These are phyloP conservation scores for Lagenidium sp. DNA, from an alignment of 352 stramenopile genomes.

Conservation along the genomic window DNA sequence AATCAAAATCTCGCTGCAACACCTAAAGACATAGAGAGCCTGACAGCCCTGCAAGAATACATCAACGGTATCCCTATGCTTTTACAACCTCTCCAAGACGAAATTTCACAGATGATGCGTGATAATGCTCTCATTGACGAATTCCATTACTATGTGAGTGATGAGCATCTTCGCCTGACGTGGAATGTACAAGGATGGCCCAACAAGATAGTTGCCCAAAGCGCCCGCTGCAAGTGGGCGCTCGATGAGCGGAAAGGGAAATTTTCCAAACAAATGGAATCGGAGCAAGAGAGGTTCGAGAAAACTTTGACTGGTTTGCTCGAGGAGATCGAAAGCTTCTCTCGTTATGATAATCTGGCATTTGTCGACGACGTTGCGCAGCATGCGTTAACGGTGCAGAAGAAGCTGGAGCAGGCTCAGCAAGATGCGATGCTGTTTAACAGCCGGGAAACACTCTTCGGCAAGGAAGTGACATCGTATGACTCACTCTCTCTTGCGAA, in stretches of 20 bases:
- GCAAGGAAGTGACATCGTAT: slow-evolving; percentile 87
- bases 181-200: slow-evolving; percentile 90
- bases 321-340: slow-evolving; percentile 87
- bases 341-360: slow-evolving; percentile 80
- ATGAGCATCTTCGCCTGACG: slow-evolving; percentile 78
- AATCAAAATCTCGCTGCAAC: slow-evolving; percentile 68
- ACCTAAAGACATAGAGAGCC: slow-evolving; percentile 88
- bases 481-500: slow-evolving; percentile 72
- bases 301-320: slow-evolving; percentile 74
- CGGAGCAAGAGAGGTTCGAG: slow-evolving; percentile 90
- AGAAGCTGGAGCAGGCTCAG: slow-evolving; percentile 83
- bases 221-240: slow-evolving; percentile 57
- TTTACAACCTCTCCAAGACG: slow-evolving; percentile 67
- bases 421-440: slow-evolving; percentile 91
- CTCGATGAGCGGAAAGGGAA: slow-evolving; percentile 78
- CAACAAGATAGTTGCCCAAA: slow-evolving; percentile 81
- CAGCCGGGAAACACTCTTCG: slow-evolving; percentile 88
- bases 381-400: slow-evolving; percentile 79
- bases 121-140: slow-evolving; percentile 78
- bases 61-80: slow-evolving; percentile 63
- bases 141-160: slow-evolving; percentile 75
- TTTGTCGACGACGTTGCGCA: slow-evolving; percentile 85
- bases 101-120: slow-evolving; percentile 72
- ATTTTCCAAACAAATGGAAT: slow-evolving; percentile 91
- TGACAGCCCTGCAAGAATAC: slow-evolving; percentile 85